A percentile compares a stretch with the other conserved stretches of the same genome.
Evolutionary conservation across 2,329 filamentous ascomycete species (phyloP).

Genomic region (Gyromitra esculenta): DNA sequence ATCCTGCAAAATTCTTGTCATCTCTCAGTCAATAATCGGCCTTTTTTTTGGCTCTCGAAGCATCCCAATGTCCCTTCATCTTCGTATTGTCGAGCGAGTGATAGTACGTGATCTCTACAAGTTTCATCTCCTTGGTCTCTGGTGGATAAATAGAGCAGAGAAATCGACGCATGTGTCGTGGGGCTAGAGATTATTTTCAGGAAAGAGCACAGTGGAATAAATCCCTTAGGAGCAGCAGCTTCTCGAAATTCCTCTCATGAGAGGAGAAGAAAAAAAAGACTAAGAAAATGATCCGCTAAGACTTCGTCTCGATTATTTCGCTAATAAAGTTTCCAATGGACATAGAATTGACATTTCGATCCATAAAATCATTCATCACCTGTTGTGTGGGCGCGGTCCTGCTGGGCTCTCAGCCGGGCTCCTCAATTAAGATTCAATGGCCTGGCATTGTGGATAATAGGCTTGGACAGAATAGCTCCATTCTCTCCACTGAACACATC

Average conservation of each 20-base stretch:
- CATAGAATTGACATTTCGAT: background rate
- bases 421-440: background rate
- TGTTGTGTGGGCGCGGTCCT: background rate
- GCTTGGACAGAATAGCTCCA: background rate
- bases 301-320: background rate
- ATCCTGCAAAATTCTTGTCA: background rate
- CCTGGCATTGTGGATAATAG: background rate
- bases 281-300: background rate
- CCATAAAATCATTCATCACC: background rate
- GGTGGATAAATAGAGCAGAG: background rate
- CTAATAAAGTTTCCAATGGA: background rate
- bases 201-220: no score
- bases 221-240: no score
- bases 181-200: no score
- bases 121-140: background rate
- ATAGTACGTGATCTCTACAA: background rate
- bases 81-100: background rate
- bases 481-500: background rate
- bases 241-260: no score
- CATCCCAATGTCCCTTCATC: background rate
- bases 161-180: background rate
- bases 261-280: background rate
- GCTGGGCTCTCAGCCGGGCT: background rate
- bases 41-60: background rate
- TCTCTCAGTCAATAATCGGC: background rate